A percentile compares a stretch with the other conserved stretches of the same genome.
Conservation (phyloP, 768 basidiomycete species). For the Mycena sanguinolenta region DNA sequence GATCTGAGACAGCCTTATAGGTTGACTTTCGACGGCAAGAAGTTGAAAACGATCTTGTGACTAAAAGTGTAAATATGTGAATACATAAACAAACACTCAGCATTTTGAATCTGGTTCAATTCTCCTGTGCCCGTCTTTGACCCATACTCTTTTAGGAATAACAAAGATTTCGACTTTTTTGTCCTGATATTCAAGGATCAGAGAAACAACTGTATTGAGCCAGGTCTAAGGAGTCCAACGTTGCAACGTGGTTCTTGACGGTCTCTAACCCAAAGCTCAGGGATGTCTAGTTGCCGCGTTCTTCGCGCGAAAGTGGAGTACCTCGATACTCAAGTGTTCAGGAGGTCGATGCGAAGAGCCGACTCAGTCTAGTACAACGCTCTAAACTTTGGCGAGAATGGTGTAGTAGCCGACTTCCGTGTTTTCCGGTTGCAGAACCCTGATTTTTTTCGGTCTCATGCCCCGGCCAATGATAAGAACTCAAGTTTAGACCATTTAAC, state of each 20-base stretch:
- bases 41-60: too few species aligned
- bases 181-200: too few species aligned
- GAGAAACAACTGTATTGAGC: too few species aligned
- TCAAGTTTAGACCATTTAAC: neutral
- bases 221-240: too few species aligned
- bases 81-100: too few species aligned
- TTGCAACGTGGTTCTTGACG: neutral
- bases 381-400: conserved; percentile 1
- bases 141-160: too few species aligned
- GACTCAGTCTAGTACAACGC: neutral
- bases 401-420: neutral
- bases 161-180: too few species aligned
- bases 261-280: neutral
- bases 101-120: too few species aligned
- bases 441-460: conserved; percentile 3
- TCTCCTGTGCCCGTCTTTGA: too few species aligned
- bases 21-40: too few species aligned
- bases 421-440: neutral
- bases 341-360: conserved; percentile 3
- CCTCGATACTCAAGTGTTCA: neutral
- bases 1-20: too few species aligned
- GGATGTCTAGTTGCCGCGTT: neutral
- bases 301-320: conserved; percentile 2
- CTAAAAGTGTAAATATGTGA: too few species aligned
- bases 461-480: neutral